Evolutionary conservation across 305 asterid genomes (phyloP).

Genomic region (Plantago rigida): DNA sequence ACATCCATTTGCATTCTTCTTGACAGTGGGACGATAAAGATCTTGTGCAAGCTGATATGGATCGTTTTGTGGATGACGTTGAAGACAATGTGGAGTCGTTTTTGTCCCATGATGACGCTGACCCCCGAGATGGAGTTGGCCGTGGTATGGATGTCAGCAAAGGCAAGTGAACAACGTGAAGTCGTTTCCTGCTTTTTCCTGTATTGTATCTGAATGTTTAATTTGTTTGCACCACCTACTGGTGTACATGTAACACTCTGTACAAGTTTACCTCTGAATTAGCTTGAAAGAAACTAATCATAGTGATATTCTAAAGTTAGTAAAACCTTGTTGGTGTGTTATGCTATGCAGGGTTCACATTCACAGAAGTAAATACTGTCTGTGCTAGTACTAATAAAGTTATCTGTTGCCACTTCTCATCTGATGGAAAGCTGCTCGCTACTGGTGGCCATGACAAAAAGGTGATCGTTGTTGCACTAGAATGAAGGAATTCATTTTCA

Average conservation of each 20-base stretch:
- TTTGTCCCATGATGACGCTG: conserved; percentile 81
- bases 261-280: not conserved
- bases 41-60: conserved; percentile 90
- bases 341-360: conserved; percentile 56
- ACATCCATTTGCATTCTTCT: conserved; percentile 29
- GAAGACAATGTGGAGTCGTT: conserved; percentile 94
- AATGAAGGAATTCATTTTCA: conserved; percentile 11
- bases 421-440: conserved; percentile 92
- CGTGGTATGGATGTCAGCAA: conserved; percentile 89
- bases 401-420: conserved; percentile 89
- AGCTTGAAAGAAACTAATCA: too few relatives aligned
- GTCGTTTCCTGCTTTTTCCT: not conserved
- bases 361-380: conserved; percentile 56
- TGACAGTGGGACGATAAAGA: conserved; percentile 96
- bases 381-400: conserved; percentile 79
- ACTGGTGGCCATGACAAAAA: conserved; percentile 98
- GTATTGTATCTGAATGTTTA: not conserved
- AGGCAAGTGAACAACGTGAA: conserved; percentile 37
- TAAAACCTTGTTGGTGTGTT: not conserved
- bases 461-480: conserved; percentile 31
- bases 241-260: too few relatives aligned
- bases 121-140: conserved; percentile 77
- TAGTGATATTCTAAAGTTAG: not conserved
- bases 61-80: conserved; percentile 92
- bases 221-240: too few relatives aligned